Evolutionary conservation across 345 rosid species (phyloP).

Genomic region (Camelina sativa): DNA sequence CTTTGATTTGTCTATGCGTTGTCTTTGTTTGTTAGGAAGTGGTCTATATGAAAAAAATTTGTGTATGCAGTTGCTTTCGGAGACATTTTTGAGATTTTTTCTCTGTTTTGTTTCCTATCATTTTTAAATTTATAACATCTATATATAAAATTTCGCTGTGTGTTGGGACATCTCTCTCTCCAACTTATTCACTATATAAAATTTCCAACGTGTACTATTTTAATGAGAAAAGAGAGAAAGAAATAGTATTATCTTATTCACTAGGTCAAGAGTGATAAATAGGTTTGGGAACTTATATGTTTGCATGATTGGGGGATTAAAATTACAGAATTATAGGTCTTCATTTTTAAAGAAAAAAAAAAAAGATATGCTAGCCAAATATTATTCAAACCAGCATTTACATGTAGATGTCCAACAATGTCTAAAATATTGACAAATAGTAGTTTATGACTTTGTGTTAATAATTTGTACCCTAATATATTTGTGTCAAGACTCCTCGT

Average conservation of each 20-base stretch:
- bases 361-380: too few relatives aligned
- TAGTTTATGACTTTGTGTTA: too few relatives aligned
- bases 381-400: too few relatives aligned
- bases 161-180: slow-evolving; percentile 41
- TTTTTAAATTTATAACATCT: not conserved
- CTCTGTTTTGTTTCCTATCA: slow-evolving; percentile 25
- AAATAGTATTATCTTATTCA: not conserved
- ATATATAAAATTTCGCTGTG: not conserved
- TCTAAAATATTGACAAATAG: too few relatives aligned
- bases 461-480: too few relatives aligned
- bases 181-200: too few relatives aligned
- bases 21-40: slow-evolving; percentile 41
- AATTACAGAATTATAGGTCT: not conserved
- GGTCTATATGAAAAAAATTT: slow-evolving; percentile 25
- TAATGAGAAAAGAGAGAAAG: too few relatives aligned
- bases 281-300: not conserved
- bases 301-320: slow-evolving; percentile 12
- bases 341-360: not conserved
- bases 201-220: too few relatives aligned
- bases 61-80: slow-evolving; percentile 38
- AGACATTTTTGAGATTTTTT: not conserved
- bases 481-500: too few relatives aligned
- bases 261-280: slow-evolving; percentile 7
- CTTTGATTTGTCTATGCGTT: slow-evolving; percentile 36
- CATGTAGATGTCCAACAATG: too few relatives aligned